Evolutionary conservation across 2,329 filamentous ascomycete genomes (phyloP).

Genomic region (Aureobasidium subglaciale): DNA sequence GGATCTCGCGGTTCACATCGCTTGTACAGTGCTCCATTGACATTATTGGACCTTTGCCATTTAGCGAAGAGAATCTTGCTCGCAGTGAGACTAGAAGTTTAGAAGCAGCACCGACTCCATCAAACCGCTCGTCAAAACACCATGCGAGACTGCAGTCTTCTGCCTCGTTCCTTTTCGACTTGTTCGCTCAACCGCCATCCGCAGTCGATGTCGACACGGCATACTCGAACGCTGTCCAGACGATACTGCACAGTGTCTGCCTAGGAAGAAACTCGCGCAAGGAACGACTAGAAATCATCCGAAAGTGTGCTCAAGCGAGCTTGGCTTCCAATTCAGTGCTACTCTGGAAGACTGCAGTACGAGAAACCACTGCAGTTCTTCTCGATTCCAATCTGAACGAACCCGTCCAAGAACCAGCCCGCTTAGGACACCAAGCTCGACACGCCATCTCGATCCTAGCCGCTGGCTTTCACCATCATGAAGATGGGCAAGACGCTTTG

Average conservation of each 20-base stretch:
- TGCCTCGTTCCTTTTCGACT: slow-evolving; percentile 57
- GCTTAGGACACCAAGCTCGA: slow-evolving; percentile 8
- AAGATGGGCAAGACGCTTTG: not conserved
- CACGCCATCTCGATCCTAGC: slow-evolving; percentile 11
- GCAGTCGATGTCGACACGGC: not conserved
- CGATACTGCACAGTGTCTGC: slow-evolving; percentile 11
- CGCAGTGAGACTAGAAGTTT: slow-evolving; percentile 54
- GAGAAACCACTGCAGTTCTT: not conserved
- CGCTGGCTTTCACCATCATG: not conserved
- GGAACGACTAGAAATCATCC: slow-evolving; percentile 16
- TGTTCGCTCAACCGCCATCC: slow-evolving; percentile 38
- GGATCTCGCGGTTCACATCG: slow-evolving; percentile 45
- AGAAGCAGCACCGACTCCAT: slow-evolving; percentile 59
- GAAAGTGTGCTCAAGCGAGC: slow-evolving; percentile 14
- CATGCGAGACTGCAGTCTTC: slow-evolving; percentile 50
- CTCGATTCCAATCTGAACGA: not conserved
- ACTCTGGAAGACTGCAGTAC: slow-evolving; percentile 5
- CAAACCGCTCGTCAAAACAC: slow-evolving; percentile 49
- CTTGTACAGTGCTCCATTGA: slow-evolving; percentile 43
- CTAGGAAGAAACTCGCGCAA: slow-evolving; percentile 14
- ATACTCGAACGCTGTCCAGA: not conserved
- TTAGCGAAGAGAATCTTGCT: slow-evolving; percentile 43
- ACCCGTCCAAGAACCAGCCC: slow-evolving; percentile 8
- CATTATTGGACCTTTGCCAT: slow-evolving; percentile 43
- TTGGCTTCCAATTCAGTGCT: not conserved